Conservation (phyloP, 2,329 filamentous ascomycete species). For the Fusarium graminum region DNA sequence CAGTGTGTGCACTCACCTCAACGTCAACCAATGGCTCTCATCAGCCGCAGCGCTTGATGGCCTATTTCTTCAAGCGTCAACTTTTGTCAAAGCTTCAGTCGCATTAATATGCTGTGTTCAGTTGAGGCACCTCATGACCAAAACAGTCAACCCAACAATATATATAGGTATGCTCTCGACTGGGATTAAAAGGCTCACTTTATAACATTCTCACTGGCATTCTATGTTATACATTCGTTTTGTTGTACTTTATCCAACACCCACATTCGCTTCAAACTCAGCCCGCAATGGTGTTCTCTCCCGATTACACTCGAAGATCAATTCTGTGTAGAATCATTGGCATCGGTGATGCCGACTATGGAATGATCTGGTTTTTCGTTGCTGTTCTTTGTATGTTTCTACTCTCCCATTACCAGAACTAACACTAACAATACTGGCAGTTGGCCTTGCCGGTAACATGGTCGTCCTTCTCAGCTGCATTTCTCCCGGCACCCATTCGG, state of each 20-base stretch:
- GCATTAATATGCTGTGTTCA: not conserved
- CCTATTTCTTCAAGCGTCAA: not conserved
- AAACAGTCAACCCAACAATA: no score
- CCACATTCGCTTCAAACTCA: no score
- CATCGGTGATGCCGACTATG: not conserved
- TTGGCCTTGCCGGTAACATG: not conserved
- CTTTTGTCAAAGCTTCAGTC: not conserved
- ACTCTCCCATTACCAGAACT: not conserved
- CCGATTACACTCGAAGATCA: not conserved
- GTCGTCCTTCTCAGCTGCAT: not conserved
- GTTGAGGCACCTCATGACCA: not conserved
- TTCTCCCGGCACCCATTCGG: not conserved
- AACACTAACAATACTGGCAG: not conserved
- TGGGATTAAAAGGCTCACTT: no score
- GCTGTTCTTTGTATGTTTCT: not conserved
- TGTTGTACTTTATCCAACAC: no score
- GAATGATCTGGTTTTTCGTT: constrained; percentile 9
- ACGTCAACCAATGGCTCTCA: not conserved
- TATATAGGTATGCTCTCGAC: no score
- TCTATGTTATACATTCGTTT: no score
- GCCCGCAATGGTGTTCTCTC: not conserved
- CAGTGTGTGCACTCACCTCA: not conserved
- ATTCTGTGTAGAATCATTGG: not conserved
- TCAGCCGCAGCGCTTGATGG: not conserved
- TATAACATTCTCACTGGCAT: no score